Base-by-base conservation (phyloP, 2,329 filamentous ascomycete genomes). In the Ambrosiella beaveri region DNA sequence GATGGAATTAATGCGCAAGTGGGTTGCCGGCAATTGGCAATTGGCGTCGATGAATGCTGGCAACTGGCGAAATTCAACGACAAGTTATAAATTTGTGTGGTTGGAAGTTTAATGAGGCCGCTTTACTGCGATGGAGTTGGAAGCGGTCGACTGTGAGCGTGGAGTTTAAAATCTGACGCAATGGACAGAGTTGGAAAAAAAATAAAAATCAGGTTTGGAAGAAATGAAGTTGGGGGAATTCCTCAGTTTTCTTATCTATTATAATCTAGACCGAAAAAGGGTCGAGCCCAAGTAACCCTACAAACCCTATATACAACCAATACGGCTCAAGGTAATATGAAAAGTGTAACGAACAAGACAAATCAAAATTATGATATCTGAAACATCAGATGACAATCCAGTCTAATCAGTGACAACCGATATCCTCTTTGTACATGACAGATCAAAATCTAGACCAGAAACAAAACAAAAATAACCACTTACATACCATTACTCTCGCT, bases 401-500 rank as follows among this genome's bases (percentile, higher is more conserved):
- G 27, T 2, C 3, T 5, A 27, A 27, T 4, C 27, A 27, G 27
- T 27, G 3, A 27, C 27, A 27, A 27, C 27, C 5, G 27, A 27
- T 27, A 4, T 27, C 27, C 27, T 4, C 27, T 27, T 27, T 27
- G 27, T 27, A 27, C 27, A 27, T 27, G 27, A 27, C 27, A 27
- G 27, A 27, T 27, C 27, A 27, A 27, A 27, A 27, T 27, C 19
- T 27, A 1, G 3, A 27, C 27, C 5, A 27, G 27, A 27, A 27
- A 27, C 27, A 27, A 27, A 27, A 27, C 3, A 27, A 27, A 55
- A 41, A 45, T 1, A 44, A 55, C 1, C 40, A 19, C 39, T 19
- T 55, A 9, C 19, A n/a, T 3, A 5, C 11, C 35, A 19, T 35
- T 35, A 7, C 13, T 40, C 44, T 4, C 9, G 69, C 47, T 27